Conservation (phyloP, 75 land plant genomes). For the Picea glauca region DNA sequence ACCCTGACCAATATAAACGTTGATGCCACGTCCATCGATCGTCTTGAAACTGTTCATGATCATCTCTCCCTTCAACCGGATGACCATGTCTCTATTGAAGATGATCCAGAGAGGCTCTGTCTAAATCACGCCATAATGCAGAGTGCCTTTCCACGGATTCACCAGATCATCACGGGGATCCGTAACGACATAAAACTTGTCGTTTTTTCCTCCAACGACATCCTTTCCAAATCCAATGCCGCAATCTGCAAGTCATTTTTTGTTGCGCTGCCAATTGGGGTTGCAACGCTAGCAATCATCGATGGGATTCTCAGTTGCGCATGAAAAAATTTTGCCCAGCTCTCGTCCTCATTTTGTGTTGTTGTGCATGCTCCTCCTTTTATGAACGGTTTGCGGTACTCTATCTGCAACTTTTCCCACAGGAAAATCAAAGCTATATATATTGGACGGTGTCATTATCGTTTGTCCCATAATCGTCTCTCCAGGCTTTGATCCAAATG, state of each 20-base stretch:
- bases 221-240: constrained; percentile 56
- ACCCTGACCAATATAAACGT: constrained; percentile 46
- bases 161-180: constrained; percentile 41
- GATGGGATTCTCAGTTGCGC: constrained; percentile 60
- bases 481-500: too few species aligned
- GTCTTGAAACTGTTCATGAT: constrained; percentile 57
- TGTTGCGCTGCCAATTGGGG: constrained; percentile 27
- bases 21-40: constrained; percentile 57
- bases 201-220: constrained; percentile 45
- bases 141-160: constrained; percentile 48
- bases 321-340: constrained; percentile 4
- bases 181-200: constrained; percentile 47
- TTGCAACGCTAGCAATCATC: constrained; percentile 63
- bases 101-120: constrained; percentile 58
- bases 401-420: too few species aligned
- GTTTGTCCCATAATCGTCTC: too few species aligned
- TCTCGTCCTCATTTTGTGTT: not conserved
- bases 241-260: constrained; percentile 43
- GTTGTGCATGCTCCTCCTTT: too few species aligned
- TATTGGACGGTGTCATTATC: too few species aligned
- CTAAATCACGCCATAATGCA: constrained; percentile 59
- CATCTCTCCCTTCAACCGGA: constrained; percentile 38
- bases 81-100: constrained; percentile 45
- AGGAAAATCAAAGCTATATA: too few species aligned
- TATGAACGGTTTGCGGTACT: too few species aligned